A percentile compares a stretch with the other conserved stretches of the same genome.
Conservation (phyloP, 805 yeast genomes). For the Barnettozyma pratensis region DNA sequence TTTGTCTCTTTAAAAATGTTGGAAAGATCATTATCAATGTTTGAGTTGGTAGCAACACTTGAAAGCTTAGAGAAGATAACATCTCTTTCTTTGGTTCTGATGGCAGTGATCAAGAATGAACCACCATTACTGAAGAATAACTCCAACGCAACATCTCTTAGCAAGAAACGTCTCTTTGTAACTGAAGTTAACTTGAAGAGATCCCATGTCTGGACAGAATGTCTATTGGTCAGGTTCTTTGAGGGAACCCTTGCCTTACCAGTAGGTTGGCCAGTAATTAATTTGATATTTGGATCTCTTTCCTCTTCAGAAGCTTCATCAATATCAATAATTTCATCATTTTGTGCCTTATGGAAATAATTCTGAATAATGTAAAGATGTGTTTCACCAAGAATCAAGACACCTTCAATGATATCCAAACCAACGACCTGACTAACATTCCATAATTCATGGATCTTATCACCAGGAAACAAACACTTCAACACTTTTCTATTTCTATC, state of each 20-base stretch:
- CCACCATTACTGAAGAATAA: slow-evolving; percentile 70
- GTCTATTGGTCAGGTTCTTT: slow-evolving; percentile 26
- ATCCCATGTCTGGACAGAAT: slow-evolving; percentile 56
- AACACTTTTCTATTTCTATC: slow-evolving; percentile 74
- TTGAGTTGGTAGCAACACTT: slow-evolving; percentile 42
- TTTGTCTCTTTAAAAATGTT: slow-evolving; percentile 48
- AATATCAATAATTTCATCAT: slow-evolving; percentile 57
- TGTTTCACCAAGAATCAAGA: slow-evolving; percentile 61
- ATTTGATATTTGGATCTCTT: slow-evolving; percentile 64
- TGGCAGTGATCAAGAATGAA: slow-evolving; percentile 63
- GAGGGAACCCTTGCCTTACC: not conserved
- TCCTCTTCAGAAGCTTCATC: slow-evolving; percentile 56
- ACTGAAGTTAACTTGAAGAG: slow-evolving; percentile 54
- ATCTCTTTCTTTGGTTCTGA: slow-evolving; percentile 50
- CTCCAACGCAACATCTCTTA: slow-evolving; percentile 79
- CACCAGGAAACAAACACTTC: slow-evolving; percentile 64
- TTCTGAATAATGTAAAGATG: slow-evolving; percentile 66
- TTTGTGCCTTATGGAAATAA: slow-evolving; percentile 50
- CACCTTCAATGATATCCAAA: slow-evolving; percentile 68
- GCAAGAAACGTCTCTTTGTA: slow-evolving; percentile 68
- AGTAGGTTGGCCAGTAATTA: slow-evolving; percentile 48
- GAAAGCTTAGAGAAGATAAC: slow-evolving; percentile 44
- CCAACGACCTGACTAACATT: slow-evolving; percentile 75
- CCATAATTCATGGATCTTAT: slow-evolving; percentile 65
- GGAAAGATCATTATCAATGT: slow-evolving; percentile 49